phyloP scores from a whole-genome alignment of 2,329 filamentous ascomycete species.

The Calonectria hongkongensis region DNA sequence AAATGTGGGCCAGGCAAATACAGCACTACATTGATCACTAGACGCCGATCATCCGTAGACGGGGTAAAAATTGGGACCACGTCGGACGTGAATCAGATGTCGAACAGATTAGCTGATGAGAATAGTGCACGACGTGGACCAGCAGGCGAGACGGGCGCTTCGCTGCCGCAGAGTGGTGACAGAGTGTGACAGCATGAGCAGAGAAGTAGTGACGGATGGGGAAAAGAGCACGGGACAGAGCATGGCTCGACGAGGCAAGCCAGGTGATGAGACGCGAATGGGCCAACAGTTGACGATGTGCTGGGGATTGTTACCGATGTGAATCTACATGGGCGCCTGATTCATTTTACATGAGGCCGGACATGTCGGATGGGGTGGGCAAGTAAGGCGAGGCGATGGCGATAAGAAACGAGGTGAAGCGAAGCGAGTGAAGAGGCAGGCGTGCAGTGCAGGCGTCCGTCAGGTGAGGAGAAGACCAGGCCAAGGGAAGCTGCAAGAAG shows the following conservation, averaged over 20 bases:
- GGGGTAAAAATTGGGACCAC: not conserved
- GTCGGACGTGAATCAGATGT: slow-evolving; percentile 15
- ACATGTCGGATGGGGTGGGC: slow-evolving; percentile 20
- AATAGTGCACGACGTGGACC: slow-evolving; percentile 31
- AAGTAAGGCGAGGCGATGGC: not conserved
- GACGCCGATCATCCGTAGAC: slow-evolving; percentile 18
- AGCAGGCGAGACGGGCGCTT: slow-evolving; percentile 20
- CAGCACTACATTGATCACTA: slow-evolving; percentile 12
- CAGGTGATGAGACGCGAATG: slow-evolving; percentile 8
- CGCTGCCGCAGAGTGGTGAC: slow-evolving; percentile 28
- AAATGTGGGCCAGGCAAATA: slow-evolving; percentile 4
- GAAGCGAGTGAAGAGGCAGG: slow-evolving; percentile 14
- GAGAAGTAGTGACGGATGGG: not conserved
- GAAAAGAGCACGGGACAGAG: slow-evolving; percentile 20
- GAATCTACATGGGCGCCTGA: not conserved
- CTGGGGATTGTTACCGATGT: not conserved
- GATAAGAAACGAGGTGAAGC: not conserved
- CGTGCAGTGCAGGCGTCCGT: slow-evolving; percentile 2
- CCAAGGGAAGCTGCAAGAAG: not conserved
- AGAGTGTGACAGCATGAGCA: slow-evolving; percentile 22
- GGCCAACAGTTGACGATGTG: not conserved
- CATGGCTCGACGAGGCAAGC: slow-evolving; percentile 15
- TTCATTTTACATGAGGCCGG: slow-evolving; percentile 29
- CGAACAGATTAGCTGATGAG: slow-evolving; percentile 4
- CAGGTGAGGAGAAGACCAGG: not conserved